phyloP scores from a whole-genome alignment of 306 rosid genomes.

The Lablab purpureus region DNA sequence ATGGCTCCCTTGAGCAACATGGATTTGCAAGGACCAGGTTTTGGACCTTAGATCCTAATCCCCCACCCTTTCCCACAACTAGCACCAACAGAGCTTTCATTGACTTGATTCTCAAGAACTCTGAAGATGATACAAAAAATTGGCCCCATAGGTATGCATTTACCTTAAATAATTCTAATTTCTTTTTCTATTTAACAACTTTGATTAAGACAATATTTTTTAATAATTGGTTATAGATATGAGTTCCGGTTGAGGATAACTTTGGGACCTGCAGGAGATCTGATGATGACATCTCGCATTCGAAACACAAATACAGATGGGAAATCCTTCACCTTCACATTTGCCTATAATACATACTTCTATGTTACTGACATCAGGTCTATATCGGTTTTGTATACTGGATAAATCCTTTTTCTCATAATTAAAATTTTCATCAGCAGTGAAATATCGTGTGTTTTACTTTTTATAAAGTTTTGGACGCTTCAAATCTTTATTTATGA shows the following conservation, averaged over 20 bases:
- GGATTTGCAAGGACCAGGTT: conserved; percentile 83
- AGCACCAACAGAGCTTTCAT: conserved; percentile 57
- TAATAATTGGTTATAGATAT: conserved; percentile 52
- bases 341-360: conserved; percentile 75
- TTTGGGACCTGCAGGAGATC: conserved; percentile 73
- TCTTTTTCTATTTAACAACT: neutral
- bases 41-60: conserved; percentile 78
- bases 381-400: neutral
- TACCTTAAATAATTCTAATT: neutral
- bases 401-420: neutral
- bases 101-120: conserved; percentile 71
- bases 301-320: conserved; percentile 81
- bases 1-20: conserved; percentile 70
- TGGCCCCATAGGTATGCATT: conserved; percentile 75
- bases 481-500: neutral
- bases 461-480: conserved; percentile 10
- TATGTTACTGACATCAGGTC: conserved; percentile 76
- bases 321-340: conserved; percentile 73
- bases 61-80: conserved; percentile 67
- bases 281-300: conserved; percentile 77
- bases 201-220: conserved; percentile 12
- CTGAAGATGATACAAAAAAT: conserved; percentile 68
- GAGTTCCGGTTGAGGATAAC: conserved; percentile 78
- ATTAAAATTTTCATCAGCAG: neutral
- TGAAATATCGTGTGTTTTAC: neutral